These are phyloP conservation scores for Magnolia officinalis DNA, from an alignment of 164 flowering plant genomes.

Conservation along the genomic window DNA sequence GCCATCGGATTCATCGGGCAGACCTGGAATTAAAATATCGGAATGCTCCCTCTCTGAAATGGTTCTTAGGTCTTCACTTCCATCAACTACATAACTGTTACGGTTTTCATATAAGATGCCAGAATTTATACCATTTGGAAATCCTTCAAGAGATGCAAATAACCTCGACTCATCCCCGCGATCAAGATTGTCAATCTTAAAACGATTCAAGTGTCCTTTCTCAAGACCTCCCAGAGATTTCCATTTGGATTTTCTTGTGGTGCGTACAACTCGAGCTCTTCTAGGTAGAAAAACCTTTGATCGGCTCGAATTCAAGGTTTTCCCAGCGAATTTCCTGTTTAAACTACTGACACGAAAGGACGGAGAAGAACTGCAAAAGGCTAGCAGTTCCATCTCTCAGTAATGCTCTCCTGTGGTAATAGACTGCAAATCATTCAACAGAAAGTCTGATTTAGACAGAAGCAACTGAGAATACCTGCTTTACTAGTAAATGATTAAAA, in stretches of 20 bases:
- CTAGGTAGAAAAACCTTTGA: conserved; percentile 22
- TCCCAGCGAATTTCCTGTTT: conserved; percentile 22
- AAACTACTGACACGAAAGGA: conserved; percentile 21
- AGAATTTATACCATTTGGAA: conserved; percentile 14
- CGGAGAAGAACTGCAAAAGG: conserved; percentile 22
- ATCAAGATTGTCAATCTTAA: conserved; percentile 5
- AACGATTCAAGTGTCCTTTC: not conserved
- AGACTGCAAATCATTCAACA: conserved; percentile 1
- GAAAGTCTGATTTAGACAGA: not conserved
- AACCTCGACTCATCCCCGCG: conserved; percentile 17
- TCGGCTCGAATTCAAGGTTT: conserved; percentile 19
- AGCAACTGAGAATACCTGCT: not conserved
- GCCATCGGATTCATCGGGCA: conserved; percentile 71
- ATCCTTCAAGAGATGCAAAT: conserved; percentile 15
- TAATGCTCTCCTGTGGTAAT: not conserved
- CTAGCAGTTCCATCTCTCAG: conserved; percentile 41
- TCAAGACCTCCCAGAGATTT: conserved; percentile 12
- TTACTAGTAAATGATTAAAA: not conserved
- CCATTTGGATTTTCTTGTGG: conserved; percentile 13
- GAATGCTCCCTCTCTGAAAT: conserved; percentile 32
- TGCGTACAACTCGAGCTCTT: conserved; percentile 16
- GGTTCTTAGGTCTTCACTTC: conserved; percentile 30
- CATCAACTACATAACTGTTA: conserved; percentile 46
- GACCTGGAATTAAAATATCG: conserved; percentile 65
- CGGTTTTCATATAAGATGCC: conserved; percentile 26